phyloP scores from a whole-genome alignment of 2,329 filamentous ascomycete genomes.

The Ascochyta rabiei region DNA sequence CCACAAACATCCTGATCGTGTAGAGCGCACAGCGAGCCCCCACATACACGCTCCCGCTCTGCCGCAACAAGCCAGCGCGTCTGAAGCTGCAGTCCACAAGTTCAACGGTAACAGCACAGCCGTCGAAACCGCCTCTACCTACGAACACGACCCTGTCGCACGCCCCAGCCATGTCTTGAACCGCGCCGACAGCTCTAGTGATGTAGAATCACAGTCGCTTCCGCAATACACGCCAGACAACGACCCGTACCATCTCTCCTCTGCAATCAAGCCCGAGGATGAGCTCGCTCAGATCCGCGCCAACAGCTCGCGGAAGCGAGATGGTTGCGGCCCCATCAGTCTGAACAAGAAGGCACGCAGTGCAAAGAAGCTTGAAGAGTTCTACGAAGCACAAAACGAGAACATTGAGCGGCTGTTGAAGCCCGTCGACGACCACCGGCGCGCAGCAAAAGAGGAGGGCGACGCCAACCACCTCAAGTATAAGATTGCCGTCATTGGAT shows the following conservation, averaged over 20 bases:
- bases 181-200: slow-evolving; percentile 25
- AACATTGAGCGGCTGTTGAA: slow-evolving; percentile 92
- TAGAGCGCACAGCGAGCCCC: slow-evolving; percentile 39
- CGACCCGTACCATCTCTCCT: slow-evolving; percentile 82
- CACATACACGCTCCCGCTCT: slow-evolving; percentile 31
- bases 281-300: slow-evolving; percentile 80
- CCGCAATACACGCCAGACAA: slow-evolving; percentile 67
- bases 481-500: slow-evolving; percentile 70
- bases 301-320: slow-evolving; percentile 79
- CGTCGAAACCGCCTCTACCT: slow-evolving; percentile 42
- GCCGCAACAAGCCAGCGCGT: slow-evolving; percentile 22
- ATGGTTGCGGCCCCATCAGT: slow-evolving; percentile 55
- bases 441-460: slow-evolving; percentile 78
- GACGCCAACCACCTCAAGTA: slow-evolving; percentile 80
- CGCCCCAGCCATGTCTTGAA: slow-evolving; percentile 41
- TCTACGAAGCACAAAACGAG: slow-evolving; percentile 91
- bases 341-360: slow-evolving; percentile 51
- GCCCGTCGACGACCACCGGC: slow-evolving; percentile 87
- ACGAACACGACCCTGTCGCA: slow-evolving; percentile 44
- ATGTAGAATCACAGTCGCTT: slow-evolving; percentile 56
- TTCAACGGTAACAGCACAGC: slow-evolving; percentile 49
- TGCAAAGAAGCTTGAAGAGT: slow-evolving; percentile 70
- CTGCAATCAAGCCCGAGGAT: slow-evolving; percentile 74
- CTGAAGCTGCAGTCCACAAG: slow-evolving; percentile 22
- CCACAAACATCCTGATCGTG: slow-evolving; percentile 38